Conservation (phyloP, 2,329 filamentous ascomycete species). For the Coniochaeta pulveracea region DNA sequence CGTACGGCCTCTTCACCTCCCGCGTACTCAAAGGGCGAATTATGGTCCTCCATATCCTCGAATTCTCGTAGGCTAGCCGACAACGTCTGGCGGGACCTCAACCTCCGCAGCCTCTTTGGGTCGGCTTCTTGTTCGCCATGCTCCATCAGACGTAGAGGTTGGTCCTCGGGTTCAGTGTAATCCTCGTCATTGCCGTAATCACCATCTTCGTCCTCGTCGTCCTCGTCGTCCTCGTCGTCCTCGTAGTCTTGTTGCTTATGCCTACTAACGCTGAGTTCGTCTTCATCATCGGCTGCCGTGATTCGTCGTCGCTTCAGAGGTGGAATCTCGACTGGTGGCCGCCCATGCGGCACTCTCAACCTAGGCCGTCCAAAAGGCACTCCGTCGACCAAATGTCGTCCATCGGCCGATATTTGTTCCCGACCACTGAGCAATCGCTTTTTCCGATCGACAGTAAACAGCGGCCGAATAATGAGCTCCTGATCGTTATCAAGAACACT, state of each 20-base stretch:
- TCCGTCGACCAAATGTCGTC: constrained; percentile 75
- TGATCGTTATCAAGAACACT: constrained; percentile 72
- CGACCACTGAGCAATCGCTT: constrained; percentile 64
- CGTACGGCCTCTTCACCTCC: no score
- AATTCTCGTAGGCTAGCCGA: no score
- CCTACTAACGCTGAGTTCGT: no score
- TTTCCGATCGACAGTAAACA: constrained; percentile 64
- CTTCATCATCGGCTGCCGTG: constrained; percentile 24
- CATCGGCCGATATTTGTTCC: constrained; percentile 68
- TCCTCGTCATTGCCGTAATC: constrained; percentile 17
- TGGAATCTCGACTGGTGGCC: constrained; percentile 61
- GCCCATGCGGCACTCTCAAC: constrained; percentile 43
- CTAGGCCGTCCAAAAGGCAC: constrained; percentile 70
- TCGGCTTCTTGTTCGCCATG: no score
- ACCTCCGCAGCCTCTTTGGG: constrained; percentile 13
- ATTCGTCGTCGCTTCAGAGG: constrained; percentile 58
- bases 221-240: constrained; percentile 20
- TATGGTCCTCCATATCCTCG: no score
- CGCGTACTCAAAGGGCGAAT: no score
- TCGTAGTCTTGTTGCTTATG: no score
- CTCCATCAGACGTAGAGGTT: no score
- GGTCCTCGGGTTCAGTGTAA: no score
- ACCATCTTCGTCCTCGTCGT: not conserved
- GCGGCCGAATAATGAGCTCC: constrained; percentile 68
- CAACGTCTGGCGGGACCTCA: constrained; percentile 13